Evolutionary conservation across 768 basidiomycete genomes (phyloP).

Genomic region (Suillus placidus): DNA sequence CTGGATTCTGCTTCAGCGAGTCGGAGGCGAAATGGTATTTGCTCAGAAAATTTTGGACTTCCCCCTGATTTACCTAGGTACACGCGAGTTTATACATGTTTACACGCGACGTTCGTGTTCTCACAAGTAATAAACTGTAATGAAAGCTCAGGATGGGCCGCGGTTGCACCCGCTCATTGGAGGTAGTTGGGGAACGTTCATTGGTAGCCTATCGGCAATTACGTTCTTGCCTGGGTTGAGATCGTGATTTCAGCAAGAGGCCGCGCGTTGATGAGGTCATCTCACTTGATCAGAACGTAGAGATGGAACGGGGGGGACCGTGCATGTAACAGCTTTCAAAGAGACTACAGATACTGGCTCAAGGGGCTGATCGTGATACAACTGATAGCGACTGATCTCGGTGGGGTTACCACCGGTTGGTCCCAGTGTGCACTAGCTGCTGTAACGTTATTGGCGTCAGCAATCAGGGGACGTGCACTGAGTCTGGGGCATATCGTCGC

Average conservation of each 20-base stretch:
- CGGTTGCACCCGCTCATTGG: not conserved
- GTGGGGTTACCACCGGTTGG: not conserved
- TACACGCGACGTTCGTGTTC: not conserved
- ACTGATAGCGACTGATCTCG: not conserved
- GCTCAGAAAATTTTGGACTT: not conserved
- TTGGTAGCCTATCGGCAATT: not conserved
- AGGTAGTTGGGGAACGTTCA: not conserved
- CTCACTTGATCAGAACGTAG: not conserved
- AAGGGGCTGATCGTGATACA: not conserved
- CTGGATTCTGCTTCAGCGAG: not conserved
- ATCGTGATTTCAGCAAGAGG: conserved; percentile 1
- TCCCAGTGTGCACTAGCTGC: not conserved
- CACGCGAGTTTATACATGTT: not conserved
- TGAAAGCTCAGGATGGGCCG: not conserved
- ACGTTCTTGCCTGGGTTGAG: not conserved
- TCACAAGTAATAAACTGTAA: conserved; percentile 4
- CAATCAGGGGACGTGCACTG: not conserved
- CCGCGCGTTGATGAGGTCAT: not conserved
- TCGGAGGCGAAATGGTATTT: not conserved
- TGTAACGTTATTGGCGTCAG: not conserved
- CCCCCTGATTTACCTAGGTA: conserved; percentile 1
- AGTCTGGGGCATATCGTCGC: conserved; percentile 1
- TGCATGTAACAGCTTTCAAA: not conserved
- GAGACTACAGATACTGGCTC: not conserved
- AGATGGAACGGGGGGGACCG: not conserved